Evolutionary conservation across 306 rosid species (phyloP), one percentile per base, ranked within the genome.

Genomic region (Cicer pinnatifidum): DNA sequence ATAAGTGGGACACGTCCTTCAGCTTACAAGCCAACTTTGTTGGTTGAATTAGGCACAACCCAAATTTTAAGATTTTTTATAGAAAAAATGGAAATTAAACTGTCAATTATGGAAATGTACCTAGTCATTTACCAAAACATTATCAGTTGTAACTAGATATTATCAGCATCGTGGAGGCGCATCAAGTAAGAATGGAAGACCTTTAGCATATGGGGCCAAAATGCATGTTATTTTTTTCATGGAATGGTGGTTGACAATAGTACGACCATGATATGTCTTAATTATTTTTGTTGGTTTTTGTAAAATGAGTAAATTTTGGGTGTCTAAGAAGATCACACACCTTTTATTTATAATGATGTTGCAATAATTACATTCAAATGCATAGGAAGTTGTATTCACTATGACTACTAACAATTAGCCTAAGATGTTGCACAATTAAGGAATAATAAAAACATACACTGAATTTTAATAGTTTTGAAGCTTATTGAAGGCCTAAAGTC

Each of bases 81-180:
- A 23, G 3, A 23, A 23, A 23, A 23, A 2, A 23, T 19, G 33
- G 46, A 66, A 64, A 67, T 47, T 40, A 68, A 47, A 28, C n/a
- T 47, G 44, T 46, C 20, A 43, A 13, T 66, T 53, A 4, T 33
- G 40, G 48, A 15, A 64, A 82, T 40, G 60, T 12, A 33, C 43
- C 40, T 47, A 52, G 78, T 38, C 78, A 46, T 75, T 35, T 69
- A 20, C 57, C 72, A 23, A 40, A 69, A 62, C 47, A 38, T 51
- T 69, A 15, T 43, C 11, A 12, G 8, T 38, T 75, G 46, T n/a
- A 35, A 28, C 39, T 7, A 9, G 53, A 53, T 20, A 23, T 61
- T 68, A 6, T 40, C n/a, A 41, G 16, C 0, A 1, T 44, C 23
- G 7, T 43, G 38, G 19, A 12, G 41, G 47, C 52, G 66, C 67